A percentile compares a stretch with the other conserved stretches of the same genome.
Conservation (phyloP, 2,329 filamentous ascomycete species). For the Teratosphaeria nubilosa region DNA sequence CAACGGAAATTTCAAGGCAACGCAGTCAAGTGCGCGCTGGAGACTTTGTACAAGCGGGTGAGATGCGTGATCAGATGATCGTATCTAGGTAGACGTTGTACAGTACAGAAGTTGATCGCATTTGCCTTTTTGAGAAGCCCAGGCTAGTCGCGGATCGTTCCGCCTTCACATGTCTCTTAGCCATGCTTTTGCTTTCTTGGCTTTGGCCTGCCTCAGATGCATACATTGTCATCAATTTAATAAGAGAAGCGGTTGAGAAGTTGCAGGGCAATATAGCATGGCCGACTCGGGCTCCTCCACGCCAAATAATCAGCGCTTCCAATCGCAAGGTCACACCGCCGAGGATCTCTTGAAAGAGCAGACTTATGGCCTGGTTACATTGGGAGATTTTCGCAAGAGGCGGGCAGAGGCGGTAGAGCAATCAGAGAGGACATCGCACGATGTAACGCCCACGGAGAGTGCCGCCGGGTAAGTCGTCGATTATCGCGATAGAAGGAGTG, state of each 20-base stretch:
- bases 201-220: background rate
- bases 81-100: background rate
- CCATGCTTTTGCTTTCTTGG: background rate
- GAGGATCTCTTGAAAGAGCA: constrained; percentile 74
- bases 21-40: too few species aligned
- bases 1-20: too few species aligned
- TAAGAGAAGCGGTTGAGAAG: background rate
- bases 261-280: background rate
- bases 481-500: background rate
- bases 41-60: background rate
- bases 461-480: constrained; percentile 46
- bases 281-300: constrained; percentile 9
- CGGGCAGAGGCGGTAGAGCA: constrained; percentile 89
- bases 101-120: background rate
- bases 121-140: background rate
- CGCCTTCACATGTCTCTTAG: background rate
- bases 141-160: background rate
- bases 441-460: constrained; percentile 41
- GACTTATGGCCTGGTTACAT: constrained; percentile 81
- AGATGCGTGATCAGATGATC: background rate
- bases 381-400: constrained; percentile 91
- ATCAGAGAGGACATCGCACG: constrained; percentile 59
- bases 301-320: constrained; percentile 48
- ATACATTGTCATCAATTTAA: background rate
- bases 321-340: constrained; percentile 63